Evolutionary conservation across 257 asterid genomes (phyloP), one percentile per base, ranked within the genome.

Genomic region (Apocynum venetum): DNA sequence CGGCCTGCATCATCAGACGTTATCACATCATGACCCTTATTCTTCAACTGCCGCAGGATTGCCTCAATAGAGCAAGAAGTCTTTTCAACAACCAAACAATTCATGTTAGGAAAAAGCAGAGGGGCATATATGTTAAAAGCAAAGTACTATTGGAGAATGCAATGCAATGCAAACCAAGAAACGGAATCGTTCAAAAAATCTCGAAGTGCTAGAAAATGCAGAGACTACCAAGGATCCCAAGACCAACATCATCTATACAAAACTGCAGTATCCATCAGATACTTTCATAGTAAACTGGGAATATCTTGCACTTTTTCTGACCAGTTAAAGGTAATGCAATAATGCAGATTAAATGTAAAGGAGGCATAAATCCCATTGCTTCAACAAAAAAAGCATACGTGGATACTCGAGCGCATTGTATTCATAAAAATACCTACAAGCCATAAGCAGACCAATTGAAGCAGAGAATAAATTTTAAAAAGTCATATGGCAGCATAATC

Each of bases 1-100:
- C 87, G 87, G 52, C 92, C 94, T 19, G 94, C 91, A 31, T 89
- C 91, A 8, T 82, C 72, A 3, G 94, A 86, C 68, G 79, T 60
- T 12, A 65, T 74, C 66, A 70, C 87, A 53, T 88, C 91, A 38
- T 76, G 76, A 0, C 88, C 87, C 79, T 88, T 81, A 81, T 52
- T 77, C 80, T 79, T 86, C 88, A 89, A 76, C 52, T 63, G 46
- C 59, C 77, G 80, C 44, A 80, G 66, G 66, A 89, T 88, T 31
- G 79, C 88, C 71, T 83, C 89, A 2, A 77, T 19, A 3, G 85
- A 73, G 89, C 90, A 87, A 15, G 83, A 78, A 52, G 93, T 89
- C 92, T 89, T 25, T 25, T 55, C 86, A 69, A 73, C 66, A 46
- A 75, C 67, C 75, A 52, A 35, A 75, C 20, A 38, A 48, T 31